phyloP scores from a whole-genome alignment of 148 eudicot species.

The Rhododendron henanense region DNA sequence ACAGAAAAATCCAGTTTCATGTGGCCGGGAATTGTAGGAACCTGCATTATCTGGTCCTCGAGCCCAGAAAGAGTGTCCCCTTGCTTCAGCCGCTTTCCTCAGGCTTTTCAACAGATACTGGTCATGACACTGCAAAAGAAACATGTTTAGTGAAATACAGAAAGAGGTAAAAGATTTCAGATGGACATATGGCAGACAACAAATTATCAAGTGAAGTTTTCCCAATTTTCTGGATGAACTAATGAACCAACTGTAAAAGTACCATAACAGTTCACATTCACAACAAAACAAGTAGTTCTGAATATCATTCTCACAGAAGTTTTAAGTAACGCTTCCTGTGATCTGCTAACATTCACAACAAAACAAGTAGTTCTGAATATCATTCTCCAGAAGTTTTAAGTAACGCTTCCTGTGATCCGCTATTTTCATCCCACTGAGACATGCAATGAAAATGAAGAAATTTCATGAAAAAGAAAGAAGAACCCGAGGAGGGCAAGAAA shows the following conservation, averaged over 20 bases:
- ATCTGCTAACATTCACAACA: neutral
- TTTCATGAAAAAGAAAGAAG: neutral
- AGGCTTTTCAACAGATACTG: slow-evolving; percentile 79
- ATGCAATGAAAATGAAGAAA: neutral
- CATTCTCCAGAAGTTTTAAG: no score
- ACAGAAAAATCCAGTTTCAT: slow-evolving; percentile 95
- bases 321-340: neutral
- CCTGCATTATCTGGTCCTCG: slow-evolving; percentile 90
- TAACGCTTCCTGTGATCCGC: neutral
- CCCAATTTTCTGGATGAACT: neutral
- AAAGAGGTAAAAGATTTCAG: slow-evolving; percentile 9
- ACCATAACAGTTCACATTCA: neutral
- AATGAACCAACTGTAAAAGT: slow-evolving; percentile 1
- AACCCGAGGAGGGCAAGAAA: neutral
- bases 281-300: neutral
- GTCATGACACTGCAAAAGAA: slow-evolving; percentile 80
- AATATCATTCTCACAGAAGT: neutral
- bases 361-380: no score
- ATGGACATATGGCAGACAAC: neutral
- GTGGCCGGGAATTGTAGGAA: slow-evolving; percentile 87
- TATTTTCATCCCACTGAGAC: neutral
- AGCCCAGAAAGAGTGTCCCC: slow-evolving; percentile 89
- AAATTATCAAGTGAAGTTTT: neutral
- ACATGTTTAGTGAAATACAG: neutral
- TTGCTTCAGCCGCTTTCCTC: slow-evolving; percentile 77